Evolutionary conservation across 306 rosid species (phyloP), one percentile per base, ranked within the genome.

Genomic region (Pueraria montana): DNA sequence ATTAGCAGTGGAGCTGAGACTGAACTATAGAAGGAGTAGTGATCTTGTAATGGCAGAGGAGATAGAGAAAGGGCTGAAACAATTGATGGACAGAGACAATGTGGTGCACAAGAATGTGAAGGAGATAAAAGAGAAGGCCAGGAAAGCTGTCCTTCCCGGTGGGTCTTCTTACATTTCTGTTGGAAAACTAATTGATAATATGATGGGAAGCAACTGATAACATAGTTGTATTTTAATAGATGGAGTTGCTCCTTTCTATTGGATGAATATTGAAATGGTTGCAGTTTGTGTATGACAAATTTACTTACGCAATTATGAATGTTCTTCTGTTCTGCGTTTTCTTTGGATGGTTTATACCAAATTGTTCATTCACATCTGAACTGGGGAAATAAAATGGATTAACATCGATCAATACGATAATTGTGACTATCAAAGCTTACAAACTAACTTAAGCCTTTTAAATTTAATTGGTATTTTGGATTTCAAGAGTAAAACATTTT

Each of bases 11-110:
- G 89, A 92, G 70, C 11, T 90, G 84, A 87, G 82, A 55, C 1
- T 92, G 71, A 84, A 92, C 24, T 89, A 90, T 69, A 81, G 75
- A 82, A 13, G 0, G 0, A 78, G 84, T 24, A 59, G 72, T 76
- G 89, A 83, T 77, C 27, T 85, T 30, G 91, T 89, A 27, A n/a
- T 43, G 87, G 93, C 91, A 17, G 86, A 85, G 17, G 91, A 89
- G 88, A 87, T 92, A 36, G 89, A 83, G 69, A 62, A 53, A 69
- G 94, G 90, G 8, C 42, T 85, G 74, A 79, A 71, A 61, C 48
- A 53, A 1, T 80, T 89, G 21, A 85, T 90, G 94, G 89, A 91
- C 6, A 78, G 20, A 58, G 82, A 76, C 5, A 46, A 42, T 6
- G 45, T 55, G 55, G 78, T 86, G 78, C 59, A 86, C 62, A 85